Evolutionary conservation across 2,329 filamentous ascomycete genomes (phyloP), one percentile per base, ranked within the genome.

Genomic region (Calycina herbarum): DNA sequence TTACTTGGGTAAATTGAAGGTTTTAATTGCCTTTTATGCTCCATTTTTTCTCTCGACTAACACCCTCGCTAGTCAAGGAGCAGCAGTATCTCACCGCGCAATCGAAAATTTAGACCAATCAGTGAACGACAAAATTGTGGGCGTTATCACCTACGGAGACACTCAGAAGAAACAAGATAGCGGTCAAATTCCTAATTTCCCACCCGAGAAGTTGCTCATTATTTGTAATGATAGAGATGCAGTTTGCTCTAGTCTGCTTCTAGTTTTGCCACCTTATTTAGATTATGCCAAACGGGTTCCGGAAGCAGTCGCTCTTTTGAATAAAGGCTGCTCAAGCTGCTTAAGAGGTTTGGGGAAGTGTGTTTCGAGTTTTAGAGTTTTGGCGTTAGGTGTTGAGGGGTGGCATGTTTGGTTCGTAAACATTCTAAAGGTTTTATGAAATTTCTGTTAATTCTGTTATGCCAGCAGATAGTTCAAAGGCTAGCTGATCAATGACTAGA

Each of bases 201-300:
- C 72, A 6, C 61, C 69, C 1, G 67, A 68, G 35, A 71, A 74
- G 66, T 69, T 69, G 2, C 67, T 81, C 72, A 80, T 83, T 56
- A 79, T 81, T 54, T 85, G 83, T 68, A 79, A 81, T 15, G 57
- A 69, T 3, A 82, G 82, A 0, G 83, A 85, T 67, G 74, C 78
- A 0, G 82, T 85, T 1, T 85, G 83, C 63, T 58, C 71, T 6
- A 82, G 83, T 8, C 79, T 79, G 0, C 68, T 79, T 11, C 77
- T 78, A 59, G 71, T 78, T 7, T 73, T 77, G 31, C 76, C 74
- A 11, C 69, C 78, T 6, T 79, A 81, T 69, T 60, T 76, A 45
- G 71, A 71, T 5, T 82, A 81, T 65, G 76, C 70, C 2, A 24
- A 40, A 1, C 60, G 76, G 69, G 77, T 76, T 0, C 65, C 71